Base-by-base conservation (phyloP, 345 rosid species). In the Hibiscus syriacus region DNA sequence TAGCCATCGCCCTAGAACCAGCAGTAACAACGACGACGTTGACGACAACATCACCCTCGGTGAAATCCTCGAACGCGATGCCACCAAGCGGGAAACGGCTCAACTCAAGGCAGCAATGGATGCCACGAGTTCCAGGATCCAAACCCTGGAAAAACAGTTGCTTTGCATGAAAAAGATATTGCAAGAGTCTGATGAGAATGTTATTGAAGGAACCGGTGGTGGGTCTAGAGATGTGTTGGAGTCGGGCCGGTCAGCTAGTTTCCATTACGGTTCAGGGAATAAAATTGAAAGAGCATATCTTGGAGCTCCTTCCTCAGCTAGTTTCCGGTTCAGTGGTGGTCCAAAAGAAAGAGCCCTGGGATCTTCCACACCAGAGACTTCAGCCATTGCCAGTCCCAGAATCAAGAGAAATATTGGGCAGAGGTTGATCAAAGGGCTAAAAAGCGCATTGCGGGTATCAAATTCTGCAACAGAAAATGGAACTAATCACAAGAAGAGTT, bases 101-200 rank as follows among this genome's bases (percentile, higher is more conserved):
- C 79, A 87, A 45, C 78, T 92, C 13, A 88, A 84, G 74, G 84
- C 83, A 4, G 86, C 84, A 20, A 90, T 90, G 98, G 75, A 80
- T 2, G 74, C 92, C 5, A 87, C 98, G 0, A 87, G 79, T 69
- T 76, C 83, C 17, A 84, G 93, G 3, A 90, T 92, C 12, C 70
- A 84, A 76, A 77, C 71, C 76, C 58, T 92, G 75, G 97, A 90
- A 77, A 84, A 77, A 30, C 93, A 92, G 77, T 72, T 92, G 0
- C 60, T 75, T 2, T 74, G 81, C 29, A 87, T 92, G 92, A 90
- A 80, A 84, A 83, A 71, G 69, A 72, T 81, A 16, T 22, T 79
- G 61, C 36, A 23, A 32, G 81, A 75, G 38, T 62, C 74, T 7
- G 83, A 79, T 73, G 72, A 66, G 23, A 32, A 23, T 3, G 41